These are phyloP conservation scores for Eruca vesicaria DNA, from an alignment of 441 rosid genomes.

Conservation along the genomic window DNA sequence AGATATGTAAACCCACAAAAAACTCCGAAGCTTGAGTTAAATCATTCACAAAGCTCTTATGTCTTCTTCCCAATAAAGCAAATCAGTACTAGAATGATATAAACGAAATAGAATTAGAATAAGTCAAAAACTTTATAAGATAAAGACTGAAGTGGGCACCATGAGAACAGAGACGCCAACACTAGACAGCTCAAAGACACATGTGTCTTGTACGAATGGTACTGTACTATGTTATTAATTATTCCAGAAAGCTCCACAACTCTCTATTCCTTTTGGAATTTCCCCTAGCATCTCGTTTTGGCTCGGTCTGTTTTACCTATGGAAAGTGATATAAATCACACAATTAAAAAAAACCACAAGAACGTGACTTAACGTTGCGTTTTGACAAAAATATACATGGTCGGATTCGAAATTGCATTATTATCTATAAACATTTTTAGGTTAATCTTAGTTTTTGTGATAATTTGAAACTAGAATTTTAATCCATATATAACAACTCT, in stretches of 20 bases:
- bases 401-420: no score
- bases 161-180: slow-evolving; percentile 5
- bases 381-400: neutral
- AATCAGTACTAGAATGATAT: neutral
- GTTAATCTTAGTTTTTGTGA: no score
- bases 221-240: slow-evolving; percentile 19
- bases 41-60: neutral
- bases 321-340: slow-evolving; percentile 3
- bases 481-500: no score
- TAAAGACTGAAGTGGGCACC: slow-evolving; percentile 8
- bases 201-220: slow-evolving; percentile 20
- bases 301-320: neutral
- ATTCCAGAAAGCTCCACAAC: slow-evolving; percentile 17
- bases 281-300: neutral
- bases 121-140: neutral
- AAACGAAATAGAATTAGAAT: neutral
- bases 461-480: no score
- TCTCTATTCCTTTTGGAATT: neutral
- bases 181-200: slow-evolving; percentile 23
- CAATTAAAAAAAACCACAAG: neutral
- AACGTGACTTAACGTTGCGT: neutral
- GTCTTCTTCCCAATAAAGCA: neutral
- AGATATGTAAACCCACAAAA: neutral
- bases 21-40: neutral
- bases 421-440: no score